Percentiles rank a stretch among this genome's conserved stretches.
These are phyloP conservation scores for Meripilus lineatus DNA, from an alignment of 1,284 basidiomycete genomes.

Conservation along the genomic window DNA sequence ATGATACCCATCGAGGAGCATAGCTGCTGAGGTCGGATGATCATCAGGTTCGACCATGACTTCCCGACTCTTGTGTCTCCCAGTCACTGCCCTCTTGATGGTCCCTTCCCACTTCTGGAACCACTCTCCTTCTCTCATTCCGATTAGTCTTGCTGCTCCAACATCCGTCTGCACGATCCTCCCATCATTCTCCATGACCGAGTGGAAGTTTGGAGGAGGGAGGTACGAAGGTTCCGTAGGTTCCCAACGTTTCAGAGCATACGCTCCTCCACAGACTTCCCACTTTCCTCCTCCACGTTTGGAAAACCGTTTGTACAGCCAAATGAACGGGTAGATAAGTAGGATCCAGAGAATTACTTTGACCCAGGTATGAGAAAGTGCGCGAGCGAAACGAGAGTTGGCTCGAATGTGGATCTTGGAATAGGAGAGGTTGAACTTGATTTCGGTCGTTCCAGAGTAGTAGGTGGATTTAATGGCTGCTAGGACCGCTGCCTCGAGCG, in stretches of 20 bases:
- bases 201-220: conserved; percentile 13
- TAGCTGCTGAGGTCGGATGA: not conserved
- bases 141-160: conserved; percentile 38
- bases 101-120: conserved; percentile 70
- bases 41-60: conserved; percentile 23
- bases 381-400: conserved; percentile 52
- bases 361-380: conserved; percentile 61
- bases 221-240: conserved; percentile 17
- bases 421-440: conserved; percentile 42
- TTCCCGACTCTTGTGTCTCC: conserved; percentile 22
- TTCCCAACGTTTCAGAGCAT: conserved; percentile 49
- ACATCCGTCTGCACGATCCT: conserved; percentile 26
- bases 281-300: conserved; percentile 57
- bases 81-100: conserved; percentile 36
- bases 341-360: conserved; percentile 59
- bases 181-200: conserved; percentile 15
- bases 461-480: conserved; percentile 41
- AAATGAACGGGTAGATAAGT: conserved; percentile 68
- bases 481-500: conserved; percentile 48
- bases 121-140: conserved; percentile 71
- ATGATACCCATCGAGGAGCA: not conserved
- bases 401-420: conserved; percentile 55
- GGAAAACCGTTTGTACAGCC: conserved; percentile 64
- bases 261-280: conserved; percentile 66
- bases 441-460: conserved; percentile 47